Percentiles rank a stretch among this genome's conserved stretches.
Evolutionary conservation across 2,329 filamentous ascomycete genomes (phyloP).

Genomic region (Huntiella omanensis): DNA sequence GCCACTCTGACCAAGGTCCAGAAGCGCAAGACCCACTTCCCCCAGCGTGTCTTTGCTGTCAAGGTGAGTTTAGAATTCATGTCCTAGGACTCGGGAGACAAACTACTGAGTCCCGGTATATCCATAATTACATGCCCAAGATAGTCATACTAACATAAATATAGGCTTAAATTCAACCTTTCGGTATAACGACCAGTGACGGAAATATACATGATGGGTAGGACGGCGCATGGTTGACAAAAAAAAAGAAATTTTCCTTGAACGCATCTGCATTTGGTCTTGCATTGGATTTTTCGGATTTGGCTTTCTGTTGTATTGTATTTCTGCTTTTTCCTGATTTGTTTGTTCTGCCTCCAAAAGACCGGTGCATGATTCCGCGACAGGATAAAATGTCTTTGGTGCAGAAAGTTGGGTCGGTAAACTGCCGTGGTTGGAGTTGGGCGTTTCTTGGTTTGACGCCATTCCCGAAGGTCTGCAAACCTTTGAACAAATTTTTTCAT

Average conservation of each 20-base stretch:
- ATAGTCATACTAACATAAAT: neutral
- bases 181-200: constrained; percentile 10
- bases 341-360: too few relatives aligned
- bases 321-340: neutral
- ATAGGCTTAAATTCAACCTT: constrained; percentile 11
- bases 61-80: constrained; percentile 41
- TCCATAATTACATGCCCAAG: neutral
- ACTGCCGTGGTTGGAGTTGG: too few relatives aligned
- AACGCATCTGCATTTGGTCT: constrained; percentile 11
- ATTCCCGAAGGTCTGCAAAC: too few relatives aligned
- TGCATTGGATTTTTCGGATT: constrained; percentile 11
- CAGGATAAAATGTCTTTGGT: too few relatives aligned
- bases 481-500: too few relatives aligned
- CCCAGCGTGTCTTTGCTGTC: constrained; percentile 95
- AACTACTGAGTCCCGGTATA: neutral
- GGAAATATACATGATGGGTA: constrained; percentile 11
- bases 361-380: too few relatives aligned
- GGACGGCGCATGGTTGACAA: constrained; percentile 12
- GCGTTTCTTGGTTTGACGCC: too few relatives aligned
- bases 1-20: constrained; percentile 81
- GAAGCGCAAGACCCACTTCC: constrained; percentile 94
- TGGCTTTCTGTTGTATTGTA: constrained; percentile 11
- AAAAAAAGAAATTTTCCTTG: constrained; percentile 11
- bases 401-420: too few relatives aligned
- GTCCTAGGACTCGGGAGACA: neutral